phyloP scores from a whole-genome alignment of 768 basidiomycete genomes.

The Leucosporidium yakuticum region DNA sequence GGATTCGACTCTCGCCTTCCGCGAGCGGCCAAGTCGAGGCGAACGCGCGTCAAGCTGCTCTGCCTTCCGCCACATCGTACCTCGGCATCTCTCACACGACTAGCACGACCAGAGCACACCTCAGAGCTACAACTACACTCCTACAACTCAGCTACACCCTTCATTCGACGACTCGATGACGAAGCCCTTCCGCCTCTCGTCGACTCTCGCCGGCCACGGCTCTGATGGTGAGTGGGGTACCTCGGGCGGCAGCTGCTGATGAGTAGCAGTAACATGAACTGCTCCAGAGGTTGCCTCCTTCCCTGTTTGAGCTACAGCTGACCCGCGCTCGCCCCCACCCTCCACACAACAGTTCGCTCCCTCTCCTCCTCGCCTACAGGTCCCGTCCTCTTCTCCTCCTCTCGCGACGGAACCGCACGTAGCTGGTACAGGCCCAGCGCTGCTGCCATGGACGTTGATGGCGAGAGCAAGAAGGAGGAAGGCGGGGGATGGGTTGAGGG shows the following conservation, averaged over 20 bases:
- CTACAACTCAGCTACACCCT: background rate
- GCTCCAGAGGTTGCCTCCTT: background rate
- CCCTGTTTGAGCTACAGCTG: constrained; percentile 12
- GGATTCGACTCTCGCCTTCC: no score
- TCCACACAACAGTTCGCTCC: background rate
- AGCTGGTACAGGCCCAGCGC: constrained; percentile 6
- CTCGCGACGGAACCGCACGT: constrained; percentile 23
- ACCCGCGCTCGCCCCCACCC: background rate
- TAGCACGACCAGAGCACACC: no score
- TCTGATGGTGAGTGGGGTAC: constrained; percentile 11
- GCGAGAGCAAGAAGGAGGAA: background rate
- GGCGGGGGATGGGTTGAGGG: constrained; percentile 26
- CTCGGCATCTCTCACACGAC: no score
- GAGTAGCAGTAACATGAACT: background rate
- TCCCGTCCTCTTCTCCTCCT: constrained; percentile 21
- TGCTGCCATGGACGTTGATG: background rate
- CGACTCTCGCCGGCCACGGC: constrained; percentile 28
- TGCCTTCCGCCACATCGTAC: no score
- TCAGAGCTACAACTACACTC: no score
- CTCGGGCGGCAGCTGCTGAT: no score
- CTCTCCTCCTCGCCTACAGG: background rate
- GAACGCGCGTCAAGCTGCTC: no score
- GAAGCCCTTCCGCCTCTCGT: constrained; percentile 15
- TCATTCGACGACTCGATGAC: background rate
- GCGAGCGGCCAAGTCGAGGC: no score